Base-by-base conservation (phyloP, 345 rosid genomes). In the Brassica cretica region DNA sequence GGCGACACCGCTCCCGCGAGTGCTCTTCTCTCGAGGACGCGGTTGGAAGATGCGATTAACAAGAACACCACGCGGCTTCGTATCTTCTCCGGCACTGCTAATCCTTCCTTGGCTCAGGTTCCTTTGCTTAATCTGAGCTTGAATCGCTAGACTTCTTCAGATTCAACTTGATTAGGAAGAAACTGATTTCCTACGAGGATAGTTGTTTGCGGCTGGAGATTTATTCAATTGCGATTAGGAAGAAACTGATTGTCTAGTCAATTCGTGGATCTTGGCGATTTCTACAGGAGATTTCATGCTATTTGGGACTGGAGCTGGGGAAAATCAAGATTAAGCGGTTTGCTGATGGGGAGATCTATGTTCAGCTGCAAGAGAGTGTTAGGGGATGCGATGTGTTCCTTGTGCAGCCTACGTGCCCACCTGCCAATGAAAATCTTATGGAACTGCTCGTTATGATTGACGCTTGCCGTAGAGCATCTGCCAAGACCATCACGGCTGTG, bases 401-500 rank as follows among this genome's bases (percentile, higher is more conserved):
- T 27, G 93, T 94, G 35, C 98, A 94, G 75, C 98, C 98, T 64
- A 92, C 98, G 0, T 94, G 98, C 5, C 98, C 98, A 71, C 98
- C 98, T 79, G 98, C 98, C 1, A 94, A 94, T 82, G 98, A 94
- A 82, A 94, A 94, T 78, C 97, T 94, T 68, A 94, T 94, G 98
- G 98, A 94, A 82, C 90, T 94, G 72, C 88, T 94, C 16, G 83
- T 94, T 46, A 94, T 94, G 98, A 85, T 94, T 68, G 98, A 94
- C 84, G 98, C 98, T 64, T 94, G 97, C 84, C 90, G 98, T 8
- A 83, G 98, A 84, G 98, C 98, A 6, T 94, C 98, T 0, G 98
- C 98, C 39, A 92, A 91, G 78, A 91, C 86, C 37, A 94, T 94
- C 30, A 94, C 97, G 2, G 98, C 98, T 1, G 98, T 94, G 8